A percentile compares a stretch with the other conserved stretches of the same genome.
phyloP scores from a whole-genome alignment of 768 basidiomycete genomes.

The Amylocystis lapponica region DNA sequence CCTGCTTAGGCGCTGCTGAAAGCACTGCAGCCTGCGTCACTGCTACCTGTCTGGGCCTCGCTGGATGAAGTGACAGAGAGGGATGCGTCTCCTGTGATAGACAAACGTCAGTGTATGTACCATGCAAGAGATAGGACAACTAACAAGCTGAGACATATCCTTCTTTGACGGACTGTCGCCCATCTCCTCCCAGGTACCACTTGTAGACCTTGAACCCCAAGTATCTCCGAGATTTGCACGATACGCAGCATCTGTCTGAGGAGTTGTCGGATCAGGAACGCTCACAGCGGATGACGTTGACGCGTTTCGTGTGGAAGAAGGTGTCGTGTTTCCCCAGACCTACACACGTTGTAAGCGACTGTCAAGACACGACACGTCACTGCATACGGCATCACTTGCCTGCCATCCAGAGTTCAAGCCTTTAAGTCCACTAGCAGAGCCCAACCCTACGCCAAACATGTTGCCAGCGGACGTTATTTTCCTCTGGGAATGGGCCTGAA shows the following conservation, averaged over 20 bases:
- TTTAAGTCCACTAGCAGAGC: constrained; percentile 43
- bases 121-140: constrained; percentile 11
- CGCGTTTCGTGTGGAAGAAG: constrained; percentile 50
- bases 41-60: constrained; percentile 12
- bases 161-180: constrained; percentile 43
- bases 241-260: constrained; percentile 40
- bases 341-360: constrained; percentile 18
- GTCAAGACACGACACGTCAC: too few species aligned
- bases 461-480: constrained; percentile 40
- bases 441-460: constrained; percentile 50
- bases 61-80: constrained; percentile 2
- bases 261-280: constrained; percentile 40
- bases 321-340: constrained; percentile 54
- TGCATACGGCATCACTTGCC: constrained; percentile 33
- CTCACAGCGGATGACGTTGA: constrained; percentile 58
- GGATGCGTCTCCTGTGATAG: background rate
- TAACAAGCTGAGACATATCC: constrained; percentile 44
- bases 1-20: constrained; percentile 33
- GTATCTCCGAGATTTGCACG: constrained; percentile 43
- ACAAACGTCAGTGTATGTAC: background rate
- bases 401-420: constrained; percentile 61
- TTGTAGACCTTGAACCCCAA: constrained; percentile 48
- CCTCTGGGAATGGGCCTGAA: constrained; percentile 28
- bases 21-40: constrained; percentile 10
- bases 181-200: constrained; percentile 58